Percentiles rank a stretch among this genome's conserved stretches.
Evolutionary conservation across 306 rosid species (phyloP).

Genomic region (Mimosa pudica): DNA sequence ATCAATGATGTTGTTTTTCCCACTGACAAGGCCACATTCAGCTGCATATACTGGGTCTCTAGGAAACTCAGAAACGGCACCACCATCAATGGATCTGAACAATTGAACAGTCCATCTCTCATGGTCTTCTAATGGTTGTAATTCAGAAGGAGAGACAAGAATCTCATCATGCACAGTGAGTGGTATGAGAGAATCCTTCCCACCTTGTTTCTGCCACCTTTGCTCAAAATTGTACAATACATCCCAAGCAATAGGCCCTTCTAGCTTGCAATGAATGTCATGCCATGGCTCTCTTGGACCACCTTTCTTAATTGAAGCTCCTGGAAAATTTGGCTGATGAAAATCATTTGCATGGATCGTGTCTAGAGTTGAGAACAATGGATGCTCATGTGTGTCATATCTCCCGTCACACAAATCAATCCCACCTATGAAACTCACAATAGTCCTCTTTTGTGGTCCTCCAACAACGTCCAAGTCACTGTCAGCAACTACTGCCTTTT

Average conservation of each 20-base stretch:
- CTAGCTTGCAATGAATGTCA: not conserved
- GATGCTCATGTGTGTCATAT: not conserved
- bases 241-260: not conserved
- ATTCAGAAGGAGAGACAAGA: not conserved
- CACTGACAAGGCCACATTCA: not conserved
- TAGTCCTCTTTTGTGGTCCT: conserved; percentile 41
- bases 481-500: conserved; percentile 70
- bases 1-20: not conserved
- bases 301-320: conserved; percentile 3
- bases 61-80: conserved; percentile 67
- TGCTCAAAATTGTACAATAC: conserved; percentile 1
- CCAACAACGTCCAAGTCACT: conserved; percentile 32
- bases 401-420: not conserved
- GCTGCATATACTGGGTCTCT: conserved; percentile 39
- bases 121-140: conserved; percentile 20
- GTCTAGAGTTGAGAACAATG: not conserved
- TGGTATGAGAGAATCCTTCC: not conserved
- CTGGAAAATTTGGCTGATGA: not conserved
- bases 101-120: conserved; percentile 79
- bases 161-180: not conserved
- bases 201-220: not conserved
- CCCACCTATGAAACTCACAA: conserved; percentile 54
- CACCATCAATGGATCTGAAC: conserved; percentile 83
- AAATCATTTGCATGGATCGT: not conserved
- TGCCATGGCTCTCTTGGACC: conserved; percentile 1